These are phyloP conservation scores for Phymatotrichopsis omnivora DNA, from an alignment of 2,329 filamentous ascomycete species.

Conservation along the genomic window DNA sequence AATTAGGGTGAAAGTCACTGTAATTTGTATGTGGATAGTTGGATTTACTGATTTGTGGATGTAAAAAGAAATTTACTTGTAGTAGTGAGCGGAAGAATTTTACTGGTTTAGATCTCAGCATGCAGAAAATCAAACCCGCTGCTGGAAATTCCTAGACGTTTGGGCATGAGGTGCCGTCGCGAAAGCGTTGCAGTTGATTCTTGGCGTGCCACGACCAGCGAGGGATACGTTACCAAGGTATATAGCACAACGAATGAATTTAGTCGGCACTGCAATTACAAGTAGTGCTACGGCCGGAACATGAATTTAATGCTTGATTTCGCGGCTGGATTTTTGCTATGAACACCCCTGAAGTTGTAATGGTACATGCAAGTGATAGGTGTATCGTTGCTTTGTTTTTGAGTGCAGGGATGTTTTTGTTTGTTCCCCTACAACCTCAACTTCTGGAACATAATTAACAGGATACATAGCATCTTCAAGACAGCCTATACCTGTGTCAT, in stretches of 20 bases:
- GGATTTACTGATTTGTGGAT: too few species aligned
- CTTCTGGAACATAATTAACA: neutral
- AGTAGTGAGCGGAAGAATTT: too few species aligned
- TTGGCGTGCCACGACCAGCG: slow-evolving; percentile 50
- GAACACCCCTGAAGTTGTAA: slow-evolving; percentile 54
- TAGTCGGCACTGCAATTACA: slow-evolving; percentile 51
- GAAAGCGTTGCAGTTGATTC: slow-evolving; percentile 59
- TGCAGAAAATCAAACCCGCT: too few species aligned
- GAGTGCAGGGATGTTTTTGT: slow-evolving; percentile 55
- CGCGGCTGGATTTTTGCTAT: slow-evolving; percentile 56
- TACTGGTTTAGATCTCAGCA: too few species aligned
- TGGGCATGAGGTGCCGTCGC: too few species aligned
- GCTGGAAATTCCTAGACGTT: too few species aligned
- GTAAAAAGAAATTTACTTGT: too few species aligned
- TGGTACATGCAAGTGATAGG: slow-evolving; percentile 56
- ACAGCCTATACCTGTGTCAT: slow-evolving; percentile 58
- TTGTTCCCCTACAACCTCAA: slow-evolving; percentile 45
- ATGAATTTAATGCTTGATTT: slow-evolving; percentile 52
- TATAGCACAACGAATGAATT: slow-evolving; percentile 51
- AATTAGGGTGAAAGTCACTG: too few species aligned
- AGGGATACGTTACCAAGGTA: slow-evolving; percentile 35
- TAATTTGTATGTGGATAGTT: too few species aligned
- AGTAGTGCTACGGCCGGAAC: slow-evolving; percentile 48
- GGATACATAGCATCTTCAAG: slow-evolving; percentile 17
- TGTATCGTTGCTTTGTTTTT: slow-evolving; percentile 56